Conservation (phyloP, 768 basidiomycete genomes). For the Lentinula edodes region DNA sequence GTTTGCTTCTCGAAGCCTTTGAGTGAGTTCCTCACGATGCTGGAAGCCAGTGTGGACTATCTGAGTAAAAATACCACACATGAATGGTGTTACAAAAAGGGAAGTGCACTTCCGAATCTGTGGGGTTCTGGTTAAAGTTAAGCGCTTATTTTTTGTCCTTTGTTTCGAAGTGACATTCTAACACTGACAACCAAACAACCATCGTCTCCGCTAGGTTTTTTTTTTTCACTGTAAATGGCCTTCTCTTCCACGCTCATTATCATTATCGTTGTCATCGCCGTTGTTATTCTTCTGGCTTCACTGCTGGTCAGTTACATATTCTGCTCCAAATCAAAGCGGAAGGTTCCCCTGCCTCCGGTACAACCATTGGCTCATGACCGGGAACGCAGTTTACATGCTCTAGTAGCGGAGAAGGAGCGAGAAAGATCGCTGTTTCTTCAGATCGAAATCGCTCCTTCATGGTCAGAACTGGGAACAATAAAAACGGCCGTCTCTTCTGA, state of each 20-base stretch:
- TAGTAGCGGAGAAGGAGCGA: background rate
- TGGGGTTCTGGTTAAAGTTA: background rate
- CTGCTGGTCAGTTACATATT: slow-evolving; percentile 3
- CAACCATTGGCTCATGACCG: slow-evolving; percentile 63
- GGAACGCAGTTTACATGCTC: slow-evolving; percentile 16
- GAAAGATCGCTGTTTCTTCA: background rate
- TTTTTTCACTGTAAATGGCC: background rate
- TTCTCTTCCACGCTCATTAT: background rate
- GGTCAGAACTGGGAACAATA: background rate
- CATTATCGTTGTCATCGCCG: background rate
- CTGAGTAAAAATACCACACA: slow-evolving; percentile 72
- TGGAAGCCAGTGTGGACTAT: slow-evolving; percentile 16
- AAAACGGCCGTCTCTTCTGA: slow-evolving; percentile 4
- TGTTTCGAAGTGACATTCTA: background rate
- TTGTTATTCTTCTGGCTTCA: background rate
- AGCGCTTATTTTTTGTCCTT: background rate
- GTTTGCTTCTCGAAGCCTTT: slow-evolving; percentile 43
- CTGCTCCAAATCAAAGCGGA: background rate
- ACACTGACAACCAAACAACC: background rate
- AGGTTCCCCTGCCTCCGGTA: slow-evolving; percentile 53
- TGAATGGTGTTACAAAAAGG: slow-evolving; percentile 20
- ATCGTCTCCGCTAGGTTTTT: background rate
- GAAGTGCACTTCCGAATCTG: slow-evolving; percentile 5
- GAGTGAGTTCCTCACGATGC: slow-evolving; percentile 18
- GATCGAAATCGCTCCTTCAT: slow-evolving; percentile 1